Conservation (phyloP, 768 basidiomycete species). For the Lentinula sp. region DNA sequence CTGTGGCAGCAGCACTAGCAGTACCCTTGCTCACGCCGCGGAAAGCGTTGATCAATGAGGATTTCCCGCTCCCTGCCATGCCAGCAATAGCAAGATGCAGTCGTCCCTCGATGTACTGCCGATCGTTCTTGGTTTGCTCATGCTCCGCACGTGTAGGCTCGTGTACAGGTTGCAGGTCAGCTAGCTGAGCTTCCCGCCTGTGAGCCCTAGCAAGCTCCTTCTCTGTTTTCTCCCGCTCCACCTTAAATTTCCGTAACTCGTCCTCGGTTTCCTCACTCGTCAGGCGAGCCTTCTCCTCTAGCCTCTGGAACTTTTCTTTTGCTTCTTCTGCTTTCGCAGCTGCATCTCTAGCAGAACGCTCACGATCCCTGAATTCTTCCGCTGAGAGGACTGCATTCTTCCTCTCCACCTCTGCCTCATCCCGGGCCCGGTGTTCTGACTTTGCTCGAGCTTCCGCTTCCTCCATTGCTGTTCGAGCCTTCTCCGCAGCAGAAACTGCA, state of each 20-base stretch:
- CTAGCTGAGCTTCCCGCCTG: conserved; percentile 8
- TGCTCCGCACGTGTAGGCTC: conserved; percentile 20
- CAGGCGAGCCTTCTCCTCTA: background rate
- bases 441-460: background rate
- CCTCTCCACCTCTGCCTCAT: background rate
- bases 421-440: background rate
- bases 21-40: conserved; percentile 22
- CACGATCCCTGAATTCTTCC: background rate
- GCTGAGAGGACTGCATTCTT: background rate
- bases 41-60: conserved; percentile 29
- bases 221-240: conserved; percentile 2
- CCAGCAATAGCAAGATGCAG: conserved; percentile 30
- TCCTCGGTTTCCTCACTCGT: background rate
- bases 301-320: background rate
- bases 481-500: background rate
- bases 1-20: conserved; percentile 20
- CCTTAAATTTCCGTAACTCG: background rate
- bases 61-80: conserved; percentile 27
- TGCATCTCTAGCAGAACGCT: background rate
- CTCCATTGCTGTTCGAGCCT: conserved; percentile 2
- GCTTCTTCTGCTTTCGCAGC: background rate
- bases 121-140: conserved; percentile 2
- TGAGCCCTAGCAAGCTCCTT: conserved; percentile 4
- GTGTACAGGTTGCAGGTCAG: conserved; percentile 22
- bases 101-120: conserved; percentile 15